Percentiles rank a stretch among this genome's conserved stretches.
phyloP scores from a whole-genome alignment of 2,329 filamentous ascomycete species.

The Nothomitra cinnamomea region DNA sequence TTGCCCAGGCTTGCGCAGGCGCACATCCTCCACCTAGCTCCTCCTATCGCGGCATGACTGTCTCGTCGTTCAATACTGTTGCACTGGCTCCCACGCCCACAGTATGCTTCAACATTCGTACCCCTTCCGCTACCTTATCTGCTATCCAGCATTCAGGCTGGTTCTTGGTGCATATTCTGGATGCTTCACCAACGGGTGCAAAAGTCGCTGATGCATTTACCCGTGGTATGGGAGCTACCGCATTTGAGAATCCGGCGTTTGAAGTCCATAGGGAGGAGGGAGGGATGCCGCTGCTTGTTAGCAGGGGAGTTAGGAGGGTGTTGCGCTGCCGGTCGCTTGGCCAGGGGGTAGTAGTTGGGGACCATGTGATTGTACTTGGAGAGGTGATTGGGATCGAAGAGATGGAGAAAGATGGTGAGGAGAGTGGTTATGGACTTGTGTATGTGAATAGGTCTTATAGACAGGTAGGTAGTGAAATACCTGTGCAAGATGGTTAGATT shows the following conservation, averaged over 20 bases:
- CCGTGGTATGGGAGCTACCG: not conserved
- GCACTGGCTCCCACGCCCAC: constrained; percentile 35
- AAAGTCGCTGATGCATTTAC: constrained; percentile 2
- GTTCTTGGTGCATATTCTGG: constrained; percentile 3
- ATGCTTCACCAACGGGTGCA: not conserved
- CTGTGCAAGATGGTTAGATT: not conserved
- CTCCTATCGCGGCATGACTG: constrained; percentile 34
- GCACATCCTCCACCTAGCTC: not conserved
- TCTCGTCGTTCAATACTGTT: constrained; percentile 45
- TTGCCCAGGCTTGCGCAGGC: not conserved
- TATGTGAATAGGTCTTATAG: constrained; percentile 3
- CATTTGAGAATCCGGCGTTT: constrained; percentile 1
- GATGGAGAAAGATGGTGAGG: not conserved
- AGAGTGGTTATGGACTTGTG: not conserved
- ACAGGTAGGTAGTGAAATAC: not conserved
- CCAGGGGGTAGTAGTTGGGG: not conserved
- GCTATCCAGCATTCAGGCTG: not conserved
- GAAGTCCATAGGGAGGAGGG: not conserved
- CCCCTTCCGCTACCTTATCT: not conserved
- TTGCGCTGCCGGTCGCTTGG: not conserved
- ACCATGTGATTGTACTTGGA: constrained; percentile 4
- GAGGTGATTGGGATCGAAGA: not conserved
- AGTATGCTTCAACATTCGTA: constrained; percentile 41
- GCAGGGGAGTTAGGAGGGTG: not conserved
- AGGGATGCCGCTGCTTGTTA: not conserved